These are phyloP conservation scores for Lactifluus echinatus DNA, from an alignment of 768 basidiomycete genomes.

Conservation along the genomic window DNA sequence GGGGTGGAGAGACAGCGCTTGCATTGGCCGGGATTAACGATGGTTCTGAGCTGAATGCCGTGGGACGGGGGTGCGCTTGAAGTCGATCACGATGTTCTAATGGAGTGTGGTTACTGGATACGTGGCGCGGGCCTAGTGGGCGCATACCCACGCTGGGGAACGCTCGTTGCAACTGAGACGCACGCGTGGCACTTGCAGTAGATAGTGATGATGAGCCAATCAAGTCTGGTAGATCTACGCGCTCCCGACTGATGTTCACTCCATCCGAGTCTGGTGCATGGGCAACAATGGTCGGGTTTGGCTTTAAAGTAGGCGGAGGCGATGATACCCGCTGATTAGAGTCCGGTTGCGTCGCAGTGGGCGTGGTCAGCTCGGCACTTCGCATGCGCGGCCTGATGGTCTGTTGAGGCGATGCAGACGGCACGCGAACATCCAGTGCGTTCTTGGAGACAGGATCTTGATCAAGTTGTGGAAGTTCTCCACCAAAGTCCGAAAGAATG, in stretches of 20 bases:
- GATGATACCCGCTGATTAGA: slow-evolving; percentile 1
- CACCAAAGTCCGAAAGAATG: slow-evolving; percentile 65
- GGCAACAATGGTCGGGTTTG: slow-evolving; percentile 14
- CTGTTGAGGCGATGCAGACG: slow-evolving; percentile 41
- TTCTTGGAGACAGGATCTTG: slow-evolving; percentile 42
- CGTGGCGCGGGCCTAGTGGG: slow-evolving; percentile 20
- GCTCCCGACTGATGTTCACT: background rate
- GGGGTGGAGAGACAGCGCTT: slow-evolving; percentile 29
- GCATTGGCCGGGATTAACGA: slow-evolving; percentile 53
- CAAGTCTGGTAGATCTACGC: background rate
- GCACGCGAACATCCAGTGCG: slow-evolving; percentile 56
- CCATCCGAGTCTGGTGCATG: slow-evolving; percentile 13
- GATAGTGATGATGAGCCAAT: background rate
- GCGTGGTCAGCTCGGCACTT: slow-evolving; percentile 17
- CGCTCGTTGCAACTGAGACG: slow-evolving; percentile 6
- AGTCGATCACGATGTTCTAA: slow-evolving; percentile 36
- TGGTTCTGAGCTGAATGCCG: slow-evolving; percentile 77
- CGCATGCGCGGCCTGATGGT: slow-evolving; percentile 20
- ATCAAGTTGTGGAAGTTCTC: slow-evolving; percentile 52
- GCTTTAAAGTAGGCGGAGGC: slow-evolving; percentile 1
- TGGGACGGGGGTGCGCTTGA: slow-evolving; percentile 59
- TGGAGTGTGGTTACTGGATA: slow-evolving; percentile 27
- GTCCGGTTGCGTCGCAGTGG: background rate
- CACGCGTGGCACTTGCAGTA: slow-evolving; percentile 17
- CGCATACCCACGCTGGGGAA: slow-evolving; percentile 20